Evolutionary conservation across 805 yeast species (phyloP).

Genomic region (Lipomyces japonicus): DNA sequence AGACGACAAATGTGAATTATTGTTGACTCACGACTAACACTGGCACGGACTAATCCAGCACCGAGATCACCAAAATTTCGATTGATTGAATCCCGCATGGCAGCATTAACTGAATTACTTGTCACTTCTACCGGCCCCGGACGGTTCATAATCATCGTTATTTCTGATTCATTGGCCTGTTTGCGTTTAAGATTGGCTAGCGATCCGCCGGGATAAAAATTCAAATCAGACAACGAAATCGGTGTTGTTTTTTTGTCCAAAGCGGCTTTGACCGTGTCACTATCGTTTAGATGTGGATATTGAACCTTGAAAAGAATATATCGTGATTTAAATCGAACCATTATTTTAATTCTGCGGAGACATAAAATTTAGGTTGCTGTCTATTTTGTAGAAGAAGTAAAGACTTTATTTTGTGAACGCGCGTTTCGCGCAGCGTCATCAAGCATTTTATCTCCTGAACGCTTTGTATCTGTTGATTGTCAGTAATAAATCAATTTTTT

Average conservation of each 20-base stretch:
- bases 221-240: background rate
- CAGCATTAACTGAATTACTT: conserved; percentile 48
- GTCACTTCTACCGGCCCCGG: conserved; percentile 40
- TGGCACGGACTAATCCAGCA: conserved; percentile 56
- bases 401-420: no score
- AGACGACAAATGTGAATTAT: background rate
- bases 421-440: no score
- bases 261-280: background rate
- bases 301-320: conserved; percentile 77
- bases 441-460: no score
- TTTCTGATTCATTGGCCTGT: background rate
- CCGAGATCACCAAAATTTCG: conserved; percentile 78
- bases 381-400: no score
- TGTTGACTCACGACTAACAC: conserved; percentile 43
- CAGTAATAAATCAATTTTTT: no score
- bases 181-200: conserved; percentile 32
- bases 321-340: conserved; percentile 87
- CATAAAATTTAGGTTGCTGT: no score
- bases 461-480: no score
- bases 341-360: conserved; percentile 37
- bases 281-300: conserved; percentile 45
- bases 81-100: conserved; percentile 55
- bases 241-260: background rate
- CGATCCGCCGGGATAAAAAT: conserved; percentile 8
- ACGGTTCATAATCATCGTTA: conserved; percentile 18